A percentile compares a stretch with the other conserved stretches of the same genome.
These are phyloP conservation scores for Chrysochromulina tobinii DNA, from an alignment of 78 protist species.

Conservation along the genomic window DNA sequence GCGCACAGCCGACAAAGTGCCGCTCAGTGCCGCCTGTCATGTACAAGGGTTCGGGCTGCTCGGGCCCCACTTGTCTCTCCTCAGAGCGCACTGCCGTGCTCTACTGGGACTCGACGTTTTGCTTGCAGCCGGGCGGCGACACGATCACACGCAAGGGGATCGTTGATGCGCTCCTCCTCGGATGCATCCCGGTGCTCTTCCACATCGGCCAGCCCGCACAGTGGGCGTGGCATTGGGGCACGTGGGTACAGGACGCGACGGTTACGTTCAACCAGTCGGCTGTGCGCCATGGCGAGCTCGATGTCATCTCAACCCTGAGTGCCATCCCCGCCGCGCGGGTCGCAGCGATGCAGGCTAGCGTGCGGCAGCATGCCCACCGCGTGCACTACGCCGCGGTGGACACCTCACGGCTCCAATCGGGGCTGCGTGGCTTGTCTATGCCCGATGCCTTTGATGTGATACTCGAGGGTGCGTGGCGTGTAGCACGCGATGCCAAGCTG, in stretches of 20 bases:
- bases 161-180: not conserved
- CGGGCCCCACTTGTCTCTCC: no score
- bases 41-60: no score
- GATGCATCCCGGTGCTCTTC: not conserved
- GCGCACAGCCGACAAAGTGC: no score
- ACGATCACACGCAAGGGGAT: not conserved
- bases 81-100: not conserved
- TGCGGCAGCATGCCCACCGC: no score
- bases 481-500: no score
- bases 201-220: not conserved
- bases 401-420: no score
- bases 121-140: not conserved
- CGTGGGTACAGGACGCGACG: not conserved
- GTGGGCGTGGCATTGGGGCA: not conserved
- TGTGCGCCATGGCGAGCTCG: not conserved
- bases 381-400: no score
- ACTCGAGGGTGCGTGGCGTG: no score
- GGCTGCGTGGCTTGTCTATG: no score
- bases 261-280: not conserved
- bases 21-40: no score
- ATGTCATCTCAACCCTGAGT: not conserved
- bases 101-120: not conserved
- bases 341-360: not conserved
- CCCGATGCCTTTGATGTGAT: no score
- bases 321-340: not conserved